Percentiles rank a stretch among this genome's conserved stretches.
These are phyloP conservation scores for Knoxia roxburghii DNA, from an alignment of 257 asterid species.

Conservation along the genomic window DNA sequence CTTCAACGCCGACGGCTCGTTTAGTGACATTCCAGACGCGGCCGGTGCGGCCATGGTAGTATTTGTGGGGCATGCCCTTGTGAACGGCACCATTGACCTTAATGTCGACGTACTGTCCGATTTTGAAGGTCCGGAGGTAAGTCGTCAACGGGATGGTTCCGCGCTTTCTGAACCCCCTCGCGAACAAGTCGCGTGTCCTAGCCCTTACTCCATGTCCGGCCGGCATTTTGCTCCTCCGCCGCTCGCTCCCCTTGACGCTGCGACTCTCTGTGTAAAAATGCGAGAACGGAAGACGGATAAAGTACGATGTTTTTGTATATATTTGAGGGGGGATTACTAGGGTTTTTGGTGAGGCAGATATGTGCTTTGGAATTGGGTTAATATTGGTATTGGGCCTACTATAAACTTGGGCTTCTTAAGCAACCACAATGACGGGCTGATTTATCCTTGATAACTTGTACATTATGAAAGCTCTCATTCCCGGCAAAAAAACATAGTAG, in stretches of 20 bases:
- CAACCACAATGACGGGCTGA: too few species aligned
- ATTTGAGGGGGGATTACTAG: not conserved
- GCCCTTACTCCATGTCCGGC: conserved; percentile 45
- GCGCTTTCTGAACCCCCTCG: conserved; percentile 36
- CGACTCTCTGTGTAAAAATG: not conserved
- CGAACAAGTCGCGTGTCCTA: conserved; percentile 31
- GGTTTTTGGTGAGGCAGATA: not conserved
- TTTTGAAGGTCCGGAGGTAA: conserved; percentile 26
- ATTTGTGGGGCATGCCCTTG: conserved; percentile 46
- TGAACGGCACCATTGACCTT: conserved; percentile 46
- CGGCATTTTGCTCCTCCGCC: conserved; percentile 26
- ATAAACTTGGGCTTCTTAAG: too few species aligned
- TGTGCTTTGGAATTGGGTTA: too few species aligned
- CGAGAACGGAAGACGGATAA: not conserved
- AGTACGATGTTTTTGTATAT: not conserved
- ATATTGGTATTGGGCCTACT: too few species aligned
- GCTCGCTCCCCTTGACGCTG: not conserved
- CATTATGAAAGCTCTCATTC: too few species aligned
- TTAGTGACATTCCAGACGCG: conserved; percentile 45
- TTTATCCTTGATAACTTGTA: too few species aligned
- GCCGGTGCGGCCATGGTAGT: conserved; percentile 45
- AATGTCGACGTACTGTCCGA: conserved; percentile 40
- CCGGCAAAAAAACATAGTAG: too few species aligned
- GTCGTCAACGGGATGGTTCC: conserved; percentile 30
- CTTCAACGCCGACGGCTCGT: conserved; percentile 46